Percentiles rank a stretch among this genome's conserved stretches.
These are phyloP conservation scores for Pascua sp. DNA, from an alignment of 1,284 basidiomycete genomes.

Conservation along the genomic window DNA sequence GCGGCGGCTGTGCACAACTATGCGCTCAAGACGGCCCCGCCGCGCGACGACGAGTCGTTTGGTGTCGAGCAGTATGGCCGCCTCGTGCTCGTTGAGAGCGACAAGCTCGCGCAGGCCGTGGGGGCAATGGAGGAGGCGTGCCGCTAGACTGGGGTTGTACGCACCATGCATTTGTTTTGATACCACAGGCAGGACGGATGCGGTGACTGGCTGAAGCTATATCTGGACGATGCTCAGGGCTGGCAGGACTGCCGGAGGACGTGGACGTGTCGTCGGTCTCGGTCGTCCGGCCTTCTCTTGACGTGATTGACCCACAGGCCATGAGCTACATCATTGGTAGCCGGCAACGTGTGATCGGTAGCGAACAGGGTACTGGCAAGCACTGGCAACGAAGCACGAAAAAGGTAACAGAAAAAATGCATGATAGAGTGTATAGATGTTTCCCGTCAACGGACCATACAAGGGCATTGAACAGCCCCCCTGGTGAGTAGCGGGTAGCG, in stretches of 20 bases:
- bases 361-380: no score
- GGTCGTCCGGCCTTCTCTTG: no score
- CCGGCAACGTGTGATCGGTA: no score
- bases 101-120: slow-evolving; percentile 43
- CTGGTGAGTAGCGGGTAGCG: slow-evolving; percentile 21
- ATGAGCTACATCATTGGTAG: no score
- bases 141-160: not conserved
- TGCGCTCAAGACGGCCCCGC: slow-evolving; percentile 60
- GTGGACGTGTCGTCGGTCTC: no score
- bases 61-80: slow-evolving; percentile 74
- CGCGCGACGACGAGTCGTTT: slow-evolving; percentile 67
- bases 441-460: slow-evolving; percentile 9
- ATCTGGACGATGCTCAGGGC: no score
- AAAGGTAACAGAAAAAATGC: not conserved
- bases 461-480: slow-evolving; percentile 11
- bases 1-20: slow-evolving; percentile 65
- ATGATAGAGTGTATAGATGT: slow-evolving; percentile 3
- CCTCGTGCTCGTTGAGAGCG: slow-evolving; percentile 62
- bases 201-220: no score
- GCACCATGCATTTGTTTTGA: no score
- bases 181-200: no score
- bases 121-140: slow-evolving; percentile 47
- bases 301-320: no score
- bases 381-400: no score
- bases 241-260: no score